A percentile compares a stretch with the other conserved stretches of the same genome.
Conservation (phyloP, 257 asterid species). For the Nicotiana otophora region DNA sequence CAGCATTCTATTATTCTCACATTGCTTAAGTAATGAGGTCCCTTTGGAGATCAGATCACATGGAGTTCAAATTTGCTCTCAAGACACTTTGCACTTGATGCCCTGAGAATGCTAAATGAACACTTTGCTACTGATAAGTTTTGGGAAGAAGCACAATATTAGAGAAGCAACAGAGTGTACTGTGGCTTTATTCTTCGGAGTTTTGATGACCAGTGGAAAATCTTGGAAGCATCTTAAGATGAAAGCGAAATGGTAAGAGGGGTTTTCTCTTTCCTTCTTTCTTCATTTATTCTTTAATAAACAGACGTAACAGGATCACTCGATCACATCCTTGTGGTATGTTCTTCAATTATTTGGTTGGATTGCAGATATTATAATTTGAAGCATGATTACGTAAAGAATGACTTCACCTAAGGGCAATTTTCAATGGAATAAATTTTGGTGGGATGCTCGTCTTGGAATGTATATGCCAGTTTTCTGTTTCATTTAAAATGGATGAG, state of each 20-base stretch:
- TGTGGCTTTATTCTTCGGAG: neutral
- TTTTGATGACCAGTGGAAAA: neutral
- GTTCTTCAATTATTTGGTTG: neutral
- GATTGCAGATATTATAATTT: neutral
- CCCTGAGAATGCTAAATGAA: neutral
- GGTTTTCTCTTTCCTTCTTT: neutral
- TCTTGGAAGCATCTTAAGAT: neutral
- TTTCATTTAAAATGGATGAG: neutral
- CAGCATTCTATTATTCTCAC: neutral
- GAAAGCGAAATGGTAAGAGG: neutral
- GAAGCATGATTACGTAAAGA: neutral
- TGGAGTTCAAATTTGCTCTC: neutral
- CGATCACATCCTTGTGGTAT: neutral
- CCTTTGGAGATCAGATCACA: neutral
- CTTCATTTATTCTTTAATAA: neutral
- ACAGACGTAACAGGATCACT: neutral
- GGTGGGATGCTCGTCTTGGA: constrained; percentile 6
- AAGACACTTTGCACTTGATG: neutral
- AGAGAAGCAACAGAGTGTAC: neutral
- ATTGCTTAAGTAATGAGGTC: neutral
- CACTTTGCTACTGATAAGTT: neutral
- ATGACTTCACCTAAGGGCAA: neutral
- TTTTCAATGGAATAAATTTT: neutral
- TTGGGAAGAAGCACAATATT: neutral
- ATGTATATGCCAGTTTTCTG: neutral